Evolutionary conservation across 1,139 yeast species (phyloP).

Genomic region (Debaryomyces sp.): DNA sequence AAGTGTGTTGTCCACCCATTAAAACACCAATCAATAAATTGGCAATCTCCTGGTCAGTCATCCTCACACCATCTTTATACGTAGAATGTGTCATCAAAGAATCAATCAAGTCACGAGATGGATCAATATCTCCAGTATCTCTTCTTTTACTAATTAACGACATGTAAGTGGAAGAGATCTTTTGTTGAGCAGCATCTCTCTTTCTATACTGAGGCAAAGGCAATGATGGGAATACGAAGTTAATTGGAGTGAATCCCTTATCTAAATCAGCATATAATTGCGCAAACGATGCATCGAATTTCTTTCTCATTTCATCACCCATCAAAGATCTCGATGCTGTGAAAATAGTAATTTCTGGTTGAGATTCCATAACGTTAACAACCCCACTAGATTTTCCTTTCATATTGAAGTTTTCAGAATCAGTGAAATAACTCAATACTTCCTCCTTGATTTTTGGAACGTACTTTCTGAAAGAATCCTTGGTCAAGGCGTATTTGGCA

Average conservation of each 20-base stretch:
- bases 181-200: constrained; percentile 87
- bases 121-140: constrained; percentile 65
- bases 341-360: constrained; percentile 94
- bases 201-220: constrained; percentile 85
- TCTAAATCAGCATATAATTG: constrained; percentile 86
- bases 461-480: constrained; percentile 79
- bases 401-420: constrained; percentile 51
- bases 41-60: constrained; percentile 96
- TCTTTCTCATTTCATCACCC: constrained; percentile 89
- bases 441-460: constrained; percentile 90
- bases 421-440: constrained; percentile 63
- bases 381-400: constrained; percentile 47
- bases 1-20: constrained; percentile 99
- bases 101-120: constrained; percentile 87
- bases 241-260: constrained; percentile 94
- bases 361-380: constrained; percentile 76
- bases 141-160: constrained; percentile 77
- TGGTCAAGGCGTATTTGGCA: constrained; percentile 85
- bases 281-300: constrained; percentile 84
- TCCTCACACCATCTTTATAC: constrained; percentile 88
- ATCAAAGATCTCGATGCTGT: constrained; percentile 91
- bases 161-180: constrained; percentile 79
- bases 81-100: constrained; percentile 79
- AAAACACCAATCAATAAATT: constrained; percentile 90
- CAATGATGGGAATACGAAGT: constrained; percentile 91